phyloP scores from a whole-genome alignment of 129 eudicot genomes.

The Chrysanthemum seticuspe region DNA sequence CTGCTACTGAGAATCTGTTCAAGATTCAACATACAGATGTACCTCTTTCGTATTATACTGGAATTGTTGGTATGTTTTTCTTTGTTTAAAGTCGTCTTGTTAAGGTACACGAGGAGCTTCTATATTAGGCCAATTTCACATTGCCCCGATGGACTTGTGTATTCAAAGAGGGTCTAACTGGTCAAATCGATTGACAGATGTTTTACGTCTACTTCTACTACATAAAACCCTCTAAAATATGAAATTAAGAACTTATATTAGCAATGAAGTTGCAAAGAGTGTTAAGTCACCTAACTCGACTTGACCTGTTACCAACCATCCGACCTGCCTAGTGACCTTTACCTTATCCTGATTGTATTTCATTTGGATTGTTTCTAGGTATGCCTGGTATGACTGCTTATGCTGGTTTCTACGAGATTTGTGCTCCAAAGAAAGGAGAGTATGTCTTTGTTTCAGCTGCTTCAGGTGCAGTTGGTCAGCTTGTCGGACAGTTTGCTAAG shows the following conservation, averaged over 20 bases:
- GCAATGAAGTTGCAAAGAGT: not conserved
- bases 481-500: conserved; percentile 69
- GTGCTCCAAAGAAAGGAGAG: conserved; percentile 54
- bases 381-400: conserved; percentile 79
- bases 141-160: not conserved
- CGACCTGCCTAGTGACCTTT: not conserved
- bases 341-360: not conserved
- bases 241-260: not conserved
- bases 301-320: not conserved
- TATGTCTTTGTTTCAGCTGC: conserved; percentile 38
- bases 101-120: too few relatives aligned
- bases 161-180: too few relatives aligned
- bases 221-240: not conserved
- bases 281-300: not conserved
- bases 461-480: conserved; percentile 79
- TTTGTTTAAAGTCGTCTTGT: not conserved
- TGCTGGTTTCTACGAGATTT: conserved; percentile 51
- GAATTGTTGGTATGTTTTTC: conserved; percentile 57
- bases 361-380: conserved; percentile 31
- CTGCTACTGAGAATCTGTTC: conserved; percentile 22
- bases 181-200: too few relatives aligned
- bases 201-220: not conserved
- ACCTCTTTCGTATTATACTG: conserved; percentile 78
- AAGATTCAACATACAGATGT: conserved; percentile 62
- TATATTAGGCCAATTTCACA: too few relatives aligned